Evolutionary conservation across 2,329 filamentous ascomycete genomes (phyloP).

Genomic region (Colletotrichum kahawae): DNA sequence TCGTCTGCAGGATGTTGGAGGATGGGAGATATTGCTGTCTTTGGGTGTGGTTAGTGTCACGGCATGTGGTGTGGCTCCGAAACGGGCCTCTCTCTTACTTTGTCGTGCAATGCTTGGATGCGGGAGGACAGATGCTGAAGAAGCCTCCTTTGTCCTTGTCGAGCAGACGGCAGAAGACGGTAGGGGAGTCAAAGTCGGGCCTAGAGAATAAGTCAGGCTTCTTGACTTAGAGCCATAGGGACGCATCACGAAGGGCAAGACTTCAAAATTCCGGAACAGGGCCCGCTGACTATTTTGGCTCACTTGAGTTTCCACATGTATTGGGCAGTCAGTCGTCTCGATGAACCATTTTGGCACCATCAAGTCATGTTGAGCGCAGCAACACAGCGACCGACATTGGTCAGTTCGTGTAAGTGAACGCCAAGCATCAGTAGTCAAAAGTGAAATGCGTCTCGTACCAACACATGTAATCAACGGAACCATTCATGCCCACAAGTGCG

Average conservation of each 20-base stretch:
- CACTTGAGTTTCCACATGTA: neutral
- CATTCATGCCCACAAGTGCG: conserved; percentile 75
- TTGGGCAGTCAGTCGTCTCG: neutral
- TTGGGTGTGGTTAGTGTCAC: neutral
- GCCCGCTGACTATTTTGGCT: neutral
- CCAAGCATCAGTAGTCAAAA: neutral
- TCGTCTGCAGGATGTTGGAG: conserved; percentile 76
- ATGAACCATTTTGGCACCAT: neutral
- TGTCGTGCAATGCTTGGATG: conserved; percentile 62
- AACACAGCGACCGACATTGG: neutral
- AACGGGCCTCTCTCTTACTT: conserved; percentile 44
- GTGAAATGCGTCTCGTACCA: conserved; percentile 52
- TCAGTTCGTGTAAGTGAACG: neutral
- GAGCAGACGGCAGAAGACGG: conserved; percentile 75
- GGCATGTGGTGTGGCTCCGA: neutral
- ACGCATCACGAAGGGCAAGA: neutral
- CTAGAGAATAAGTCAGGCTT: conserved; percentile 36
- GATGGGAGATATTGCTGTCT: conserved; percentile 75
- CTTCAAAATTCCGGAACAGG: neutral
- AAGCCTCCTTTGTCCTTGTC: conserved; percentile 78
- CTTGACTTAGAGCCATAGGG: neutral
- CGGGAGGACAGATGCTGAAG: conserved; percentile 68
- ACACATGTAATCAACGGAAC: conserved; percentile 79
- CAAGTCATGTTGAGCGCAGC: neutral
- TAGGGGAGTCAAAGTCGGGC: conserved; percentile 81